These are phyloP conservation scores for Alternaria sp. DNA, from an alignment of 2,329 filamentous ascomycete species.

Conservation along the genomic window DNA sequence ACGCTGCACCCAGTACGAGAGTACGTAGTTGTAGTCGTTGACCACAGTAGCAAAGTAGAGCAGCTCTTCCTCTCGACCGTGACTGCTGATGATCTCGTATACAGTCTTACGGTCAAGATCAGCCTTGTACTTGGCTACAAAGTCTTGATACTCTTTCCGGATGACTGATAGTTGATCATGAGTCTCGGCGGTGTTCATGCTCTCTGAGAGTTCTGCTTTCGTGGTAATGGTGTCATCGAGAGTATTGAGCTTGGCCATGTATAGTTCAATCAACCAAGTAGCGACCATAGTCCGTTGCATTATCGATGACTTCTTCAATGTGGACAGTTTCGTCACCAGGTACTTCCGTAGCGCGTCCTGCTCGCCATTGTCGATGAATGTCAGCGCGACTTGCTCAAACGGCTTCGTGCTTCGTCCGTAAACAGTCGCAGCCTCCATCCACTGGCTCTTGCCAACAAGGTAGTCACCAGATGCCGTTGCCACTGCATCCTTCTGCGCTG, in stretches of 20 bases:
- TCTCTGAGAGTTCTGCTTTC: slow-evolving; percentile 79
- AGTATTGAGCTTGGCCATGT: slow-evolving; percentile 95
- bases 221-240: slow-evolving; percentile 94
- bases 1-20: slow-evolving; percentile 96
- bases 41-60: slow-evolving; percentile 88
- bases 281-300: slow-evolving; percentile 98
- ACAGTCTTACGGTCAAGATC: slow-evolving; percentile 91
- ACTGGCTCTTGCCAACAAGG: slow-evolving; percentile 80
- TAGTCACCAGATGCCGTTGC: slow-evolving; percentile 91
- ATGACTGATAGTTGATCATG: slow-evolving; percentile 73
- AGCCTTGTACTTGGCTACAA: slow-evolving; percentile 80
- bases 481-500: slow-evolving; percentile 85
- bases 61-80: slow-evolving; percentile 91
- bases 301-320: slow-evolving; percentile 78
- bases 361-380: slow-evolving; percentile 87
- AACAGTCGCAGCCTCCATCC: slow-evolving; percentile 82
- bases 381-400: slow-evolving; percentile 93
- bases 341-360: slow-evolving; percentile 92
- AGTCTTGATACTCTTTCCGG: slow-evolving; percentile 83
- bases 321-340: slow-evolving; percentile 79
- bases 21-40: slow-evolving; percentile 91
- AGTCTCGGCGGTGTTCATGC: slow-evolving; percentile 72
- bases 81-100: slow-evolving; percentile 95
- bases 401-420: slow-evolving; percentile 96
- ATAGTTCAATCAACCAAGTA: slow-evolving; percentile 93